Evolutionary conservation across 495 filamentous ascomycete genomes (phyloP), one percentile per base, ranked within the genome.

Genomic region (Trypethelium eluteriae): DNA sequence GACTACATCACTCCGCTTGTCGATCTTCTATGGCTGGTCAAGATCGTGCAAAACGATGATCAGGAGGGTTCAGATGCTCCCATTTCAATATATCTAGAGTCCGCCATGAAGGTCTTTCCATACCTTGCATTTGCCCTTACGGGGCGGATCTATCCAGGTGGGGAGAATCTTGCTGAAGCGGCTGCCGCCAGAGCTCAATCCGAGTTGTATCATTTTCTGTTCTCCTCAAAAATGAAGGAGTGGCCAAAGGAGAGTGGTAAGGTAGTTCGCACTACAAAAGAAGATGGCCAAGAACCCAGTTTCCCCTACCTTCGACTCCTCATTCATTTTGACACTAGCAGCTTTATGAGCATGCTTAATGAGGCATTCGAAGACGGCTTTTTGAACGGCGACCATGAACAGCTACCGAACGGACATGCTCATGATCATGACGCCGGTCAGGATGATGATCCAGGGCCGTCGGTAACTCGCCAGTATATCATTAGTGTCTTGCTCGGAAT

Each of bases 341-440:
- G 91, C 77, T 93, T 97, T 70, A 83, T 98, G 76, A 97, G 93
- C 76, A 92, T 93, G 70, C 78, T 98, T 25, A 98, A 98, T 70
- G 94, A 98, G 77, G 94, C 94, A 9, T 98, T 98, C 70, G 94
- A 98, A 75, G 93, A 98, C 73, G 81, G 86, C 6, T 98, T 96
- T 68, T 81, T 98, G 62, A 98, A 97, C 72, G 88, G 91, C 59
- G 81, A 83, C 9, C 81, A 84, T 0, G 86, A 89, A 62, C 79
- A 79, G 67, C 75, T 79, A 18, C 74, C 79, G 50, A 82, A 81
- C 68, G 84, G 84, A n/a, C 78, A 79, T 41, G 72, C 80, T 5
- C 69, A 75, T 39, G 76, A 71, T 16, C 66, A 67, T 39, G 70
- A 65, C 39, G 14, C 2, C 25, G 25, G 36, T 41, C 64, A 75